Base-by-base conservation (phyloP, 2,329 filamentous ascomycete species). In the Tolypocladium pustulatum region DNA sequence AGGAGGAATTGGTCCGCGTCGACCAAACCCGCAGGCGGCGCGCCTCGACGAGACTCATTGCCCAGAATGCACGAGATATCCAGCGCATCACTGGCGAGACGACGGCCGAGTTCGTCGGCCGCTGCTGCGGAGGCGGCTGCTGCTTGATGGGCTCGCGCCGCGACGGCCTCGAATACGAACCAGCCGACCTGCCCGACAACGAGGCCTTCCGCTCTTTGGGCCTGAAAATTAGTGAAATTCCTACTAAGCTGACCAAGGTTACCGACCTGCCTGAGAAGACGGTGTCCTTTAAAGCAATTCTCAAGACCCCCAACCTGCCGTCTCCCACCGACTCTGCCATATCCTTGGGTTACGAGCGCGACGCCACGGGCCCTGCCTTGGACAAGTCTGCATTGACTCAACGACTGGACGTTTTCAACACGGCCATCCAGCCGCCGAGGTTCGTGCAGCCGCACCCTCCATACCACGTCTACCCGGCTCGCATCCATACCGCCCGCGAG, bases 391-490 rank as follows among this genome's bases (percentile, higher is more conserved):
- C 65, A 38, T 58, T 67, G 25, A 63, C 66, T 9, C 43, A 53
- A 34, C 61, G 56, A 34, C 30, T 36, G 51, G 65, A 69, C 54
- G 68, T 75, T 43, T 70, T 84, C 59, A 78, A 87, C 65, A 86
- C 84, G 3, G 70, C 75, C 12, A 79, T 85, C 60, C 88, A 93
- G 69, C 93, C 94, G 22, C 94, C 94, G 8, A 81, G 80, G 60
- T 99, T 92, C 68, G 92, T 99, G 57, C 91, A 96, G 71, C 94
- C 94, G 32, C 94, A 99, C 71, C 91, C 91, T 59, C 94, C 94
- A 0, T 94, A 96, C 73, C 81, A 93, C 64, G 91, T 97, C 61
- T 96, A 89, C 73, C 88, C 91, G 1, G 92, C 93, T n/a, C 90
- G 86, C 63, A 83, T 99, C 54, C 88, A 91, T 73, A 86, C 86